These are phyloP conservation scores for Zychaea mexicana DNA, from an alignment of 371 early-diverging fungal genomes.

Conservation along the genomic window DNA sequence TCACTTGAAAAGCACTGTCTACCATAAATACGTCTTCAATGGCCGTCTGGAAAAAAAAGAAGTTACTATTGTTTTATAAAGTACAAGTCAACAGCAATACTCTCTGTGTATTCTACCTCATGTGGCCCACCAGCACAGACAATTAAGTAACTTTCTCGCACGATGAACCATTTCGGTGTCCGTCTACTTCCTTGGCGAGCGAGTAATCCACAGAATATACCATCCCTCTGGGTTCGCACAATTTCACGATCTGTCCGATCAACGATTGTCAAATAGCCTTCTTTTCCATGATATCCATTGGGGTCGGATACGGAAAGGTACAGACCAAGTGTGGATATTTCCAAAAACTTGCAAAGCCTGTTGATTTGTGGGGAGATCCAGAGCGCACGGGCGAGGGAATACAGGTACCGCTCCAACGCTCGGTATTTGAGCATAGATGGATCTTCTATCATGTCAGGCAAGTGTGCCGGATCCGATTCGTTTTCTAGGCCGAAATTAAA, in stretches of 20 bases:
- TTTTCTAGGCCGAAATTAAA: slow-evolving; percentile 14
- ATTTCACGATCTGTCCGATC: slow-evolving; percentile 28
- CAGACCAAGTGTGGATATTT: slow-evolving; percentile 54
- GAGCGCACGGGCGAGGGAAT: slow-evolving; percentile 42
- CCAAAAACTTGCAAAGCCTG: slow-evolving; percentile 60
- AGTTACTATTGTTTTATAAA: slow-evolving; percentile 9
- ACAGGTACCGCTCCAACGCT: slow-evolving; percentile 54
- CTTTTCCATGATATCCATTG: slow-evolving; percentile 60
- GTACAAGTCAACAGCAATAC: slow-evolving; percentile 7
- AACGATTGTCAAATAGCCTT: slow-evolving; percentile 49
- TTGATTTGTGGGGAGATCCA: slow-evolving; percentile 41
- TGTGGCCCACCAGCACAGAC: slow-evolving; percentile 42
- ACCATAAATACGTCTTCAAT: slow-evolving; percentile 5
- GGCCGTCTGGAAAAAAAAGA: not conserved
- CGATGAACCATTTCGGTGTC: slow-evolving; percentile 57
- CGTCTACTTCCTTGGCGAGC: slow-evolving; percentile 10
- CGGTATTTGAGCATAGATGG: slow-evolving; percentile 30
- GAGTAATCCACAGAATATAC: slow-evolving; percentile 9
- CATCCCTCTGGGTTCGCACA: slow-evolving; percentile 15
- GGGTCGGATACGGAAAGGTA: slow-evolving; percentile 41
- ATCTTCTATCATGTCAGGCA: slow-evolving; percentile 26
- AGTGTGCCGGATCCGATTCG: not conserved
- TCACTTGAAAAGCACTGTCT: slow-evolving; percentile 13
- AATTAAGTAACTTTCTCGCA: slow-evolving; percentile 57
- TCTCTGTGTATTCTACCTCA: slow-evolving; percentile 25